Percentiles rank a stretch among this genome's conserved stretches.
Conservation (phyloP, 352 stramenopile species). For the Phytophthora hibernalis region DNA sequence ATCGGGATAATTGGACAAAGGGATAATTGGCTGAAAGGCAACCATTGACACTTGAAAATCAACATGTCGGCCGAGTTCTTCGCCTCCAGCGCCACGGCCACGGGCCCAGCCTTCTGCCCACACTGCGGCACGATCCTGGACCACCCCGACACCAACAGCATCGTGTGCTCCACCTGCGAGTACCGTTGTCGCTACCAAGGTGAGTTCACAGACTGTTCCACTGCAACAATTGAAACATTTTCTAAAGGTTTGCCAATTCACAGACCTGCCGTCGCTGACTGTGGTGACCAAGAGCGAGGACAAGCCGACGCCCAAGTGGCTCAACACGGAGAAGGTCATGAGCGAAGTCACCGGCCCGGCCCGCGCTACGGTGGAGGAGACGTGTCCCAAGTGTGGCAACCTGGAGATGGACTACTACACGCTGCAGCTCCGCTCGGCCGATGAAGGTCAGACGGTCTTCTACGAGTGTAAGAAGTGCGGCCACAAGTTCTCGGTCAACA, state of each 20-base stretch:
- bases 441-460: conserved; percentile 99
- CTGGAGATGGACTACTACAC: conserved; percentile 99
- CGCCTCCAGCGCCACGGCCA: conserved; percentile 57
- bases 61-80: conserved; percentile 76
- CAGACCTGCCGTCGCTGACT: conserved; percentile 82
- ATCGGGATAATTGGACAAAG: not conserved
- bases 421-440: conserved; percentile 98
- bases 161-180: conserved; percentile 86
- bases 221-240: conserved; percentile 2
- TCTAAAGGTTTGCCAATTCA: conserved; percentile 3
- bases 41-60: conserved; percentile 3
- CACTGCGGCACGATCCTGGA: conserved; percentile 91
- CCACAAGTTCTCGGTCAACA: conserved; percentile 91
- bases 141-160: conserved; percentile 88
- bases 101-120: conserved; percentile 86
- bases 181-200: conserved; percentile 88
- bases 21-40: conserved; percentile 40
- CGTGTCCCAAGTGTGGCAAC: conserved; percentile 97
- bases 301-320: conserved; percentile 83
- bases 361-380: conserved; percentile 97
- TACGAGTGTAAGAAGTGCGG: conserved; percentile 99
- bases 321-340: conserved; percentile 73
- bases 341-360: conserved; percentile 88
- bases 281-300: conserved; percentile 81
- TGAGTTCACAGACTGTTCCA: conserved; percentile 25